Evolutionary conservation across 2,329 filamentous ascomycete genomes (phyloP).

Genomic region (Leptographium wingfieldii): DNA sequence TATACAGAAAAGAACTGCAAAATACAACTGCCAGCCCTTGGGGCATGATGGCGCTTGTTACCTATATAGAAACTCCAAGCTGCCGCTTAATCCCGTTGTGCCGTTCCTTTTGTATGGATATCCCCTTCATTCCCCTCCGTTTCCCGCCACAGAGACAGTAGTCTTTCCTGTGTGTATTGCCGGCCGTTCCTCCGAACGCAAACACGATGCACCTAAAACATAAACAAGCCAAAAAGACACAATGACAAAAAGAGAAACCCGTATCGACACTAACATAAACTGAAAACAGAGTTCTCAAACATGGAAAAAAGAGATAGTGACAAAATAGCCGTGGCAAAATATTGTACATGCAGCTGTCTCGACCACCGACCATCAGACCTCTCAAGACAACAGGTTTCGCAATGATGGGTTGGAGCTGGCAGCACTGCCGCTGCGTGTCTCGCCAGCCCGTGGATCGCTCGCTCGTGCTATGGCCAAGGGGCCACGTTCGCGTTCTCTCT

Average conservation of each 20-base stretch:
- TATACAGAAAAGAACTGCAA: neutral
- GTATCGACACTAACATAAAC: too few relatives aligned
- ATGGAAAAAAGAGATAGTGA: neutral
- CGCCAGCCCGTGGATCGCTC: conserved; percentile 17
- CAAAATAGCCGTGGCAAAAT: neutral
- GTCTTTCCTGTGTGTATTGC: neutral
- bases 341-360: too few relatives aligned
- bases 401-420: conserved; percentile 68
- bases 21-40: neutral
- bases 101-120: neutral
- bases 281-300: too few relatives aligned
- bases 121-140: neutral
- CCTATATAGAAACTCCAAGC: neutral
- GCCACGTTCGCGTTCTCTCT: conserved; percentile 9
- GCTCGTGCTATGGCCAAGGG: conserved; percentile 8
- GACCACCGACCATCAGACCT: neutral
- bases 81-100: neutral
- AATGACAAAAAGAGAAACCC: too few relatives aligned
- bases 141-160: neutral
- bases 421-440: conserved; percentile 41
- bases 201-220: neutral
- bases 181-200: neutral
- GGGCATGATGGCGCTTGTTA: neutral
- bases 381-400: conserved; percentile 55
- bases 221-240: neutral